phyloP scores from a whole-genome alignment of 2,329 filamentous ascomycete genomes.

The Ceratocystis cubensis region DNA sequence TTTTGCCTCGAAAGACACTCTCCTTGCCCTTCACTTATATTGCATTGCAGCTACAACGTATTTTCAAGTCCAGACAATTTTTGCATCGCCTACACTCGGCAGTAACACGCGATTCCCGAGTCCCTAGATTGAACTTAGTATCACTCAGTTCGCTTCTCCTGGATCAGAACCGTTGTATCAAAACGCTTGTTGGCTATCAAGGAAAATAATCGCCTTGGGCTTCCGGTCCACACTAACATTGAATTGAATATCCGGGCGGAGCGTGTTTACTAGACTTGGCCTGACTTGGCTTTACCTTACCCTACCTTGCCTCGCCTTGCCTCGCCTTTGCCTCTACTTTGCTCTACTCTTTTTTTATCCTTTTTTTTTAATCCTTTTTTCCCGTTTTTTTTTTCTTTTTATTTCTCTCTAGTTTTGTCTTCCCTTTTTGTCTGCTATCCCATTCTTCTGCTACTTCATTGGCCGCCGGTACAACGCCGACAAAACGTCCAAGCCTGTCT shows the following conservation, averaged over 20 bases:
- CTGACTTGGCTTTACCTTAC: too few relatives aligned
- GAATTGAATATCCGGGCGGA: constrained; percentile 5
- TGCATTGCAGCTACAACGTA: background rate
- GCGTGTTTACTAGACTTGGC: background rate
- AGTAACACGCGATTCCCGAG: constrained; percentile 14
- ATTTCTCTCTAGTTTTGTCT: background rate
- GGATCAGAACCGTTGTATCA: constrained; percentile 11
- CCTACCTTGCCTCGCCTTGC: too few relatives aligned
- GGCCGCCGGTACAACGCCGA: background rate
- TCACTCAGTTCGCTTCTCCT: constrained; percentile 18
- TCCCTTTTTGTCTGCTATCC: background rate
- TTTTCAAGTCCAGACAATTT: background rate
- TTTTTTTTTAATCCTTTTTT: background rate
- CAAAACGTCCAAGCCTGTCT: background rate
- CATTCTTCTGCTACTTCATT: background rate
- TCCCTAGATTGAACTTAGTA: constrained; percentile 17
- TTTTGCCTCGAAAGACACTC: background rate
- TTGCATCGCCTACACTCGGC: constrained; percentile 13
- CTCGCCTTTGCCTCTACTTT: too few relatives aligned
- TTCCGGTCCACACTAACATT: background rate
- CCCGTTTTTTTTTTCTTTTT: background rate
- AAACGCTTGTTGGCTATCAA: constrained; percentile 10
- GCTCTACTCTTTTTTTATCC: background rate
- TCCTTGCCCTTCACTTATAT: background rate
- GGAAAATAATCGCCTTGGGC: constrained; percentile 10